Conservation (phyloP, 805 yeast genomes). For the Wickerhamiella alocasiicola region DNA sequence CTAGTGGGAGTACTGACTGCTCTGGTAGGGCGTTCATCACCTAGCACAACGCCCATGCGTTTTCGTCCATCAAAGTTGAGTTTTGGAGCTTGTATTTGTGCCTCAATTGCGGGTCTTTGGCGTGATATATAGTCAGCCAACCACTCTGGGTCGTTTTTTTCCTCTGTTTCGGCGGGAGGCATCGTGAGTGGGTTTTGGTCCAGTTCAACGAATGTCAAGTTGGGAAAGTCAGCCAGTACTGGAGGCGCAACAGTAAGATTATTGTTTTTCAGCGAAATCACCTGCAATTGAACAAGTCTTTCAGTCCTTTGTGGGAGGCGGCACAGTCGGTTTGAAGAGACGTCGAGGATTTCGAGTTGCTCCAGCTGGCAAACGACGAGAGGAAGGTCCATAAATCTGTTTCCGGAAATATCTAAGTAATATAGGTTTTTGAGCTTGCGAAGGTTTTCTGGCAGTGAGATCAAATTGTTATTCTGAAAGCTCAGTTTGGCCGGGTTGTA, state of each 20-base stretch:
- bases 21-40: conserved; percentile 3
- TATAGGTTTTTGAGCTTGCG: conserved; percentile 33
- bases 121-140: conserved; percentile 25
- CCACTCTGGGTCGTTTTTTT: conserved; percentile 23
- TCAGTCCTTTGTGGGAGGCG: conserved; percentile 36
- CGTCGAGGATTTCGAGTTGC: conserved; percentile 51
- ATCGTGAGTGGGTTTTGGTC: conserved; percentile 48
- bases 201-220: conserved; percentile 46
- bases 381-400: conserved; percentile 45
- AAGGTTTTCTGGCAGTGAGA: conserved; percentile 29
- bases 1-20: neutral
- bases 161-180: conserved; percentile 13
- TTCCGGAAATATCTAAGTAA: conserved; percentile 55
- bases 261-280: conserved; percentile 51
- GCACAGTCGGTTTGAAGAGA: conserved; percentile 44
- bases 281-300: conserved; percentile 32
- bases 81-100: neutral
- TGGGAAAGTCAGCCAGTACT: conserved; percentile 37
- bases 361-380: conserved; percentile 26
- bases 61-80: conserved; percentile 37
- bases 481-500: conserved; percentile 31
- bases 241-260: conserved; percentile 43
- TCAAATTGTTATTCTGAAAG: conserved; percentile 40
- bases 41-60: conserved; percentile 56
- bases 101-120: conserved; percentile 8